Percentiles rank a stretch among this genome's conserved stretches.
Conservation (phyloP, 1,284 basidiomycete genomes). For the Sporisorium exsertum region DNA sequence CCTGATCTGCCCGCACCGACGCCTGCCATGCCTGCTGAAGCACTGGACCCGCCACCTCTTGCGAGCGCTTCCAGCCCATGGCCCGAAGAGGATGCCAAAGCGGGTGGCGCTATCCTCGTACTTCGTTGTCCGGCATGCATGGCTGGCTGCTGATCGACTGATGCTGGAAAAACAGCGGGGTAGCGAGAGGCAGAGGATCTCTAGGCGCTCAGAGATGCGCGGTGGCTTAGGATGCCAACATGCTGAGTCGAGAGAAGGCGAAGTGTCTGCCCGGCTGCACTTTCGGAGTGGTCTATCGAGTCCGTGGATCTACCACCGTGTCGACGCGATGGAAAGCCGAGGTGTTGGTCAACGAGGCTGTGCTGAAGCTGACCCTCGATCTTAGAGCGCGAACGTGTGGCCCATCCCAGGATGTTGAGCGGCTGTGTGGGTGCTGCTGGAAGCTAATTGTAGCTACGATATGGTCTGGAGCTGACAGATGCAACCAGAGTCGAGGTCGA, state of each 20-base stretch:
- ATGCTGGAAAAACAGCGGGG: neutral
- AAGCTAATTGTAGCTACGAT: neutral
- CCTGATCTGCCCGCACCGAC: slow-evolving; percentile 31
- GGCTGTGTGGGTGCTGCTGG: neutral
- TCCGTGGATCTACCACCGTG: neutral
- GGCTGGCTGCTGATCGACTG: neutral
- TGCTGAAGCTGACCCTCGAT: neutral
- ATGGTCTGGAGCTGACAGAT: neutral
- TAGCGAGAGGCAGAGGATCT: neutral
- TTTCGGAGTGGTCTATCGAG: neutral
- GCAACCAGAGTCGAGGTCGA: neutral
- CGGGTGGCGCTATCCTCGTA: neutral
- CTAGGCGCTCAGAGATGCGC: slow-evolving; percentile 1
- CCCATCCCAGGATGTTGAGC: neutral
- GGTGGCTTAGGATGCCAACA: slow-evolving; percentile 2
- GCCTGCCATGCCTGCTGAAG: slow-evolving; percentile 32
- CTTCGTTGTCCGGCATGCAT: slow-evolving; percentile 34
- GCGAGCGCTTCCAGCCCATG: neutral
- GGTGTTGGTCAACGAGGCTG: slow-evolving; percentile 1
- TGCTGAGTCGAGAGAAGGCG: neutral
- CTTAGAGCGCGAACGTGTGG: neutral
- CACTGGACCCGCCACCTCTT: slow-evolving; percentile 7
- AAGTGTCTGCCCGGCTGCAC: neutral
- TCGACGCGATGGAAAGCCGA: neutral
- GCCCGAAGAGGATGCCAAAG: neutral